A percentile compares a stretch with the other conserved stretches of the same genome.
These are phyloP conservation scores for Fraxinus albicans DNA, from an alignment of 305 asterid species.

Conservation along the genomic window DNA sequence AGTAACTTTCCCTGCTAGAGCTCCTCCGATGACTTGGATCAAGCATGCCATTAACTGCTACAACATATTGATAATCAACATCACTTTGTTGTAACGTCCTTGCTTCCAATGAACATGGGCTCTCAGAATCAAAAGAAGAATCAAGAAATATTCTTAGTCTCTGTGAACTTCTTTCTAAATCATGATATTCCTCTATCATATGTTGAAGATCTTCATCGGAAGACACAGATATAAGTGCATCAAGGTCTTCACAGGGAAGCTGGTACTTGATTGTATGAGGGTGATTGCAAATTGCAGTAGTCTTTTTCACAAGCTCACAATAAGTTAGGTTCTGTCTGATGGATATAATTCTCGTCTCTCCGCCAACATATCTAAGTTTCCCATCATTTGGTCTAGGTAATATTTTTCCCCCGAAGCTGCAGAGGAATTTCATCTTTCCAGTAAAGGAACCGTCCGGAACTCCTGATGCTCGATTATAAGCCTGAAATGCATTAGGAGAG, in stretches of 20 bases:
- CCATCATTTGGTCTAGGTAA: slow-evolving; percentile 85
- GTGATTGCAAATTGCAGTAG: slow-evolving; percentile 58
- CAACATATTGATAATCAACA: slow-evolving; percentile 60
- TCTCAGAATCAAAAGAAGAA: slow-evolving; percentile 52
- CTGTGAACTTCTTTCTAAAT: slow-evolving; percentile 64
- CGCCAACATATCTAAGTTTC: slow-evolving; percentile 86
- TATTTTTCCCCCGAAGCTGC: slow-evolving; percentile 90
- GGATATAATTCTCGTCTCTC: slow-evolving; percentile 84
- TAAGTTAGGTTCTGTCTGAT: slow-evolving; percentile 53
- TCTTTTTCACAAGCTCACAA: slow-evolving; percentile 61
- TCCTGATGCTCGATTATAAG: slow-evolving; percentile 33
- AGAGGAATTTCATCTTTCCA: slow-evolving; percentile 69
- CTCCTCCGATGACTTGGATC: slow-evolving; percentile 54
- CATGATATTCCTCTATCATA: slow-evolving; percentile 91
- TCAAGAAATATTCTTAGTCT: slow-evolving; percentile 73
- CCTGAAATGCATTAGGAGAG: slow-evolving; percentile 41
- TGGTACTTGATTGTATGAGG: slow-evolving; percentile 81
- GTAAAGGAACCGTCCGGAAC: slow-evolving; percentile 35
- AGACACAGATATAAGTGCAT: slow-evolving; percentile 80
- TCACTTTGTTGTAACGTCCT: slow-evolving; percentile 47
- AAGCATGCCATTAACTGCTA: slow-evolving; percentile 68
- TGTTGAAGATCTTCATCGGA: slow-evolving; percentile 90
- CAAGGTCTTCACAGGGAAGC: slow-evolving; percentile 94
- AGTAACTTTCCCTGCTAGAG: slow-evolving; percentile 53
- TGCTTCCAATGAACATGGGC: slow-evolving; percentile 51